A percentile compares a stretch with the other conserved stretches of the same genome.
Conservation (phyloP, 768 basidiomycete species). For the Lepiota venenata region DNA sequence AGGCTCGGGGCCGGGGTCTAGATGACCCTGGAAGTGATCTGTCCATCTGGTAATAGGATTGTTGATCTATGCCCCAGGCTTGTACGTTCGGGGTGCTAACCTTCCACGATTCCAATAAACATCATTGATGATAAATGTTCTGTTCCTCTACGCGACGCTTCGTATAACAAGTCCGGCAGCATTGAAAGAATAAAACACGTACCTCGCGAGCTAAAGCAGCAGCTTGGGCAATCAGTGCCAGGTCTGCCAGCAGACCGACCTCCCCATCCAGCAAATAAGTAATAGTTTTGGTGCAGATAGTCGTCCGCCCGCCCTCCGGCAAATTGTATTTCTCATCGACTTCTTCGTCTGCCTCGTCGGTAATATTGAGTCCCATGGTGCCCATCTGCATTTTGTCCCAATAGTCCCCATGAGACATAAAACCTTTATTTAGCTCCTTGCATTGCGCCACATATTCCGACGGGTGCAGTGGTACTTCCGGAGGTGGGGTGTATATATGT, state of each 20-base stretch:
- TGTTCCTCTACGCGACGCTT: conserved; percentile 40
- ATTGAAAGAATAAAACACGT: conserved; percentile 13
- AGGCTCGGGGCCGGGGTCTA: conserved; percentile 62
- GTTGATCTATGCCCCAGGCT: not conserved
- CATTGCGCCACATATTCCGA: conserved; percentile 58
- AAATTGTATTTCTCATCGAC: not conserved
- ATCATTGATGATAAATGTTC: conserved; percentile 69
- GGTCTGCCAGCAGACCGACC: conserved; percentile 61
- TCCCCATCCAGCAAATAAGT: conserved; percentile 70
- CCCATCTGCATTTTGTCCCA: conserved; percentile 41
- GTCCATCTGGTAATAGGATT: conserved; percentile 44
- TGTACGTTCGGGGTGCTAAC: conserved; percentile 31
- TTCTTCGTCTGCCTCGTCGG: conserved; percentile 20
- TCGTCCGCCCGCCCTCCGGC: conserved; percentile 16
- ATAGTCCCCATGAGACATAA: conserved; percentile 47
- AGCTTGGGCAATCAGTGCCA: conserved; percentile 64
- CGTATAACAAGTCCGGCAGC: not conserved
- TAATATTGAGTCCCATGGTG: conserved; percentile 32
- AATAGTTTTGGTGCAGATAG: conserved; percentile 56
- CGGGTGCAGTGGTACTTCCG: conserved; percentile 53
- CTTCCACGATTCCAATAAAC: conserved; percentile 73
- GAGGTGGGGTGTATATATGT: conserved; percentile 17
- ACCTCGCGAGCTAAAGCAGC: conserved; percentile 69
- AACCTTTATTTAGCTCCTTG: conserved; percentile 40
- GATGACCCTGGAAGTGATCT: conserved; percentile 61